A percentile compares a stretch with the other conserved stretches of the same genome.
phyloP scores from a whole-genome alignment of 23 red algal species.

The Gracilaria caudata region DNA sequence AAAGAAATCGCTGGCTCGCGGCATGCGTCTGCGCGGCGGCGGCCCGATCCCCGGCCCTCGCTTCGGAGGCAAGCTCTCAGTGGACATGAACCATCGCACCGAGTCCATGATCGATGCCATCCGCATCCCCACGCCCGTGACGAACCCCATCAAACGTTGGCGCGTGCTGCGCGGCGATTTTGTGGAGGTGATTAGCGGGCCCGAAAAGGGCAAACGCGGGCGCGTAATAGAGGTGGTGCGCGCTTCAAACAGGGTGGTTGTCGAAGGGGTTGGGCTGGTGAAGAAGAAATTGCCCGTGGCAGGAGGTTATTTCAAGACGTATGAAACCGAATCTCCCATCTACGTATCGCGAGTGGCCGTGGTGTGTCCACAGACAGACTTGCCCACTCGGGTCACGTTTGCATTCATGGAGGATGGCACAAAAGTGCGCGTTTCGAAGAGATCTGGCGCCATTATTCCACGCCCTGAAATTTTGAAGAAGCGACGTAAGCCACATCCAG shows the following conservation, averaged over 20 bases:
- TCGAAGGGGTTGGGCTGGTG: constrained; percentile 67
- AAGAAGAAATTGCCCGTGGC: constrained; percentile 44
- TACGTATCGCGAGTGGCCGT: constrained; percentile 84
- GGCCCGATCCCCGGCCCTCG: constrained; percentile 65
- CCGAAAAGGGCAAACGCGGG: constrained; percentile 64
- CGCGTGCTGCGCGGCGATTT: constrained; percentile 77
- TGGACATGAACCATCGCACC: constrained; percentile 67
- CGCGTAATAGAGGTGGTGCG: constrained; percentile 79
- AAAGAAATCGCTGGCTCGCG: constrained; percentile 48
- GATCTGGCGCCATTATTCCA: constrained; percentile 86
- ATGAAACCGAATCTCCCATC: constrained; percentile 79
- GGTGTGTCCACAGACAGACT: constrained; percentile 85
- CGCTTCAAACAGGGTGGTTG: constrained; percentile 71
- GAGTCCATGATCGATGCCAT: constrained; percentile 78
- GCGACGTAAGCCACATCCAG: constrained; percentile 59
- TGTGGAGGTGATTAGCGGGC: constrained; percentile 81
- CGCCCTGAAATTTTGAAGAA: constrained; percentile 73
- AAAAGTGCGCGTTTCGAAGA: constrained; percentile 82
- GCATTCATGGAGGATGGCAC: constrained; percentile 92
- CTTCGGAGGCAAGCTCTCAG: constrained; percentile 62
- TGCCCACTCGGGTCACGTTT: constrained; percentile 69
- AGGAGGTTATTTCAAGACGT: not conserved
- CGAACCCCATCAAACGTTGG: constrained; percentile 73
- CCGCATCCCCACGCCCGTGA: constrained; percentile 60
- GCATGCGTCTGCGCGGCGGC: constrained; percentile 46